These are phyloP conservation scores for Basipetospora chlamydospora DNA, from an alignment of 2,329 filamentous ascomycete genomes.

Conservation along the genomic window DNA sequence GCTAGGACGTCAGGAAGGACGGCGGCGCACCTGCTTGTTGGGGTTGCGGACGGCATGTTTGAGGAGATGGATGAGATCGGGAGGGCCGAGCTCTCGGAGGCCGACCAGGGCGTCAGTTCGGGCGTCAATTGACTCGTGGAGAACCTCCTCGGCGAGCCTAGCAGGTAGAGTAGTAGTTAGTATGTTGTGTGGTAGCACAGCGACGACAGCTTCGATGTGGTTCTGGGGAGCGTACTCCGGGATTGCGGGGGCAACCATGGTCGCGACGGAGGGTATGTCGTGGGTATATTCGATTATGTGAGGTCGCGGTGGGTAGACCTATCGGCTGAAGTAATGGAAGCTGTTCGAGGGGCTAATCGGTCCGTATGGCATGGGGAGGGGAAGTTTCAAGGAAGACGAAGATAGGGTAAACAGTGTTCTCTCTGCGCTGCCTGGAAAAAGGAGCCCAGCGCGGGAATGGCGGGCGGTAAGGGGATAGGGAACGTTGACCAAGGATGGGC, in stretches of 20 bases:
- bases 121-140: conserved; percentile 82
- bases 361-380: no score
- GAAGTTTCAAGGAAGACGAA: no score
- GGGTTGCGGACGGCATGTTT: conserved; percentile 52
- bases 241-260: conserved; percentile 61
- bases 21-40: conserved; percentile 34
- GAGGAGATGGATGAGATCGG: conserved; percentile 87
- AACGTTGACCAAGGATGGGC: no score
- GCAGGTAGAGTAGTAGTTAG: conserved; percentile 3
- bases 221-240: conserved; percentile 41
- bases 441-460: no score
- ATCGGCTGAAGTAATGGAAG: background rate
- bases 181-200: conserved; percentile 7
- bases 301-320: background rate
- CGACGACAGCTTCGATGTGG: conserved; percentile 5
- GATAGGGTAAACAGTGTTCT: no score
- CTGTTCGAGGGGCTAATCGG: background rate
- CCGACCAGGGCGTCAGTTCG: conserved; percentile 77
- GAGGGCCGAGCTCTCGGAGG: conserved; percentile 85
- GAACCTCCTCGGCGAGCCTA: conserved; percentile 86
- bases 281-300: background rate
- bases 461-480: no score
- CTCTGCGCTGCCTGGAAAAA: no score
- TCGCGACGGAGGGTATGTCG: conserved; percentile 14
- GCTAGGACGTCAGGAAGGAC: background rate